phyloP scores from a whole-genome alignment of 2,329 filamentous ascomycete genomes.

The Beauveria rudraprayagi region DNA sequence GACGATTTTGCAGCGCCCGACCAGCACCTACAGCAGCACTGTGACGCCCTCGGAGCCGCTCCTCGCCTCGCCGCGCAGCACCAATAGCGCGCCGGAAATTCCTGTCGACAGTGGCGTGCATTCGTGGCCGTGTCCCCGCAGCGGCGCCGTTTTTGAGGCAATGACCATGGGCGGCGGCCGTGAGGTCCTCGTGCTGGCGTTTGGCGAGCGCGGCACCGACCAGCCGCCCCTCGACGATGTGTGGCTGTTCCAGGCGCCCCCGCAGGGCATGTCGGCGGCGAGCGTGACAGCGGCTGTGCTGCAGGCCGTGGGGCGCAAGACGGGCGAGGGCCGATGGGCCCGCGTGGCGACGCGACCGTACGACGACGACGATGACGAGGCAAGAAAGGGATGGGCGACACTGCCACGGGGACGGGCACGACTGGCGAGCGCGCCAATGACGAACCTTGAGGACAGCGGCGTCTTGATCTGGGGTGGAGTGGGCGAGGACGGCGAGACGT shows the following conservation, averaged over 20 bases:
- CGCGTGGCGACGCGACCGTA: conserved; percentile 38
- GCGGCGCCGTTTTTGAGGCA: conserved; percentile 45
- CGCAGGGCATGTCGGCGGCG: conserved; percentile 44
- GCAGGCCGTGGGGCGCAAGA: conserved; percentile 43
- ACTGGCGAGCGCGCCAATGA: conserved; percentile 48
- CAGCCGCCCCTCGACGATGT: conserved; percentile 53
- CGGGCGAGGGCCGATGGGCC: conserved; percentile 52
- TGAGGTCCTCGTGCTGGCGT: conserved; percentile 54
- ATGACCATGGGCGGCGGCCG: conserved; percentile 49
- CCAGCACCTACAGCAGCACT: conserved; percentile 7
- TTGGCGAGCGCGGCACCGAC: conserved; percentile 49
- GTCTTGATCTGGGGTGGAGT: conserved; percentile 56
- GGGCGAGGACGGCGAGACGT: conserved; percentile 38
- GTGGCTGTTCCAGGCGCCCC: conserved; percentile 56
- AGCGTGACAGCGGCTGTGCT: conserved; percentile 48
- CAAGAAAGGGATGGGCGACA: conserved; percentile 32
- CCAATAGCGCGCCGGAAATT: conserved; percentile 28
- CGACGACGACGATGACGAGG: conserved; percentile 47
- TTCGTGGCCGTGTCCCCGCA: conserved; percentile 44
- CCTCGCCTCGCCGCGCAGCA: neutral
- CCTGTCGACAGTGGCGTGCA: conserved; percentile 22
- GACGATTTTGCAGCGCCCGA: conserved; percentile 32
- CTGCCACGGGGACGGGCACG: conserved; percentile 48
- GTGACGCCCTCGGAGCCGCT: neutral
- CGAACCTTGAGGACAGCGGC: conserved; percentile 50